Base-by-base conservation (phyloP, 257 asterid species). In the Fraxinus cuspidata region DNA sequence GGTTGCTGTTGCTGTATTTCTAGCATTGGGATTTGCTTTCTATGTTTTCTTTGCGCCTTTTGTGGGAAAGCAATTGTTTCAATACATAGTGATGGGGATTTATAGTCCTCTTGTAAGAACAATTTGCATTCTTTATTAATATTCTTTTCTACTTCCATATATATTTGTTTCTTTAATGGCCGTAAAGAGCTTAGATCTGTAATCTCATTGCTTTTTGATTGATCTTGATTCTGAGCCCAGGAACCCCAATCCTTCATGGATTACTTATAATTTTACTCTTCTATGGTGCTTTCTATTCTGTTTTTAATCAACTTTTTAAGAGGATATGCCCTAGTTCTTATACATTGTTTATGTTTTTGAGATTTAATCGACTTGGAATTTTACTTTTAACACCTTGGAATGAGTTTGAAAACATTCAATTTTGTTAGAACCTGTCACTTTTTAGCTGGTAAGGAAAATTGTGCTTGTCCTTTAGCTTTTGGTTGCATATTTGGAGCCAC, bases 21-120 rank as follows among this genome's bases (percentile, higher is more conserved):
- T 96, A 83, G 99, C 99, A 83, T 82, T 96, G 97, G 98, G 97
- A 32, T 93, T 96, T 86, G 98, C 98, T 78, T 96, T 89, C 89
- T 96, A 92, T 90, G 98, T 96, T 6, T 96, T 96, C 97, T 96
- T 96, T 88, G 97, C 98, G 2, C 99, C 99, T 74, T 96, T 96
- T 88, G 94, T 93, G 85, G 99, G 99, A 71, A 92, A 60, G 75
- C 89, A 90, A 82, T 76, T 89, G 87, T 87, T 86, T 88, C 98
- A 96, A 81, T 92, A 90, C 88, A 85, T 90, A 70, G 89, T 77
- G 23, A 92, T 92, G 89, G 99, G 97, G 89, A 81, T 96, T 77
- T 96, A 96, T 82, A 96, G 98, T 74, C 99, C 99, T 85, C 98
- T 96, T 79, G 99, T 96, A 79, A 92, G 97, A 76, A 53, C 27